Evolutionary conservation across 148 eudicot genomes (phyloP).

Genomic region (Camellia sinensis): DNA sequence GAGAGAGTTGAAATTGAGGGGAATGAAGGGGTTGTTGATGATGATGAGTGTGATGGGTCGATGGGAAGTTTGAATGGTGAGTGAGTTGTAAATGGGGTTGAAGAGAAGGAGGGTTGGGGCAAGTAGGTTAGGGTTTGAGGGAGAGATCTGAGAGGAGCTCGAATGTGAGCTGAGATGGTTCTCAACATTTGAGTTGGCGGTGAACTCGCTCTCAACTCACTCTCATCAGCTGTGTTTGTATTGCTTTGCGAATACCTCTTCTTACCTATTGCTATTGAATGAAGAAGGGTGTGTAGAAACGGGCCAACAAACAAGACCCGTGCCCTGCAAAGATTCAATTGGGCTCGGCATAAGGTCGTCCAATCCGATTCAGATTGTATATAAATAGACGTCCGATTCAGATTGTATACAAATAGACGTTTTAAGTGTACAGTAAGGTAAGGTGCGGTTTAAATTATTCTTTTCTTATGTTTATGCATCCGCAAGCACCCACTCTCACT

Average conservation of each 20-base stretch:
- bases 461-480: no score
- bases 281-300: background rate
- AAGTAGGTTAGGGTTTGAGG: conserved; percentile 22
- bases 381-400: no score
- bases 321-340: no score
- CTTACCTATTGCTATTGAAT: no score
- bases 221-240: background rate
- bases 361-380: no score
- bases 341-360: no score
- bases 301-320: background rate
- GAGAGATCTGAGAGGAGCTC: conserved; percentile 14
- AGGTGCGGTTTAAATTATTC: no score
- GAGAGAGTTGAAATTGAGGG: background rate
- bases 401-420: no score
- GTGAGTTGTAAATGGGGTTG: conserved; percentile 1
- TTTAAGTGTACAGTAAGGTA: no score
- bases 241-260: no score
- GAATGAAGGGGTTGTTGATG: background rate
- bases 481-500: no score
- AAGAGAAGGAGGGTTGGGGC: conserved; percentile 12
- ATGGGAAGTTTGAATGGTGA: conserved; percentile 6
- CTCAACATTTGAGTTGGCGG: conserved; percentile 17
- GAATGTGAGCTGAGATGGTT: conserved; percentile 11
- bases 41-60: conserved; percentile 13
- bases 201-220: no score